Conservation (phyloP, 768 basidiomycete genomes). For the Coprinellus aureogranulatus region DNA sequence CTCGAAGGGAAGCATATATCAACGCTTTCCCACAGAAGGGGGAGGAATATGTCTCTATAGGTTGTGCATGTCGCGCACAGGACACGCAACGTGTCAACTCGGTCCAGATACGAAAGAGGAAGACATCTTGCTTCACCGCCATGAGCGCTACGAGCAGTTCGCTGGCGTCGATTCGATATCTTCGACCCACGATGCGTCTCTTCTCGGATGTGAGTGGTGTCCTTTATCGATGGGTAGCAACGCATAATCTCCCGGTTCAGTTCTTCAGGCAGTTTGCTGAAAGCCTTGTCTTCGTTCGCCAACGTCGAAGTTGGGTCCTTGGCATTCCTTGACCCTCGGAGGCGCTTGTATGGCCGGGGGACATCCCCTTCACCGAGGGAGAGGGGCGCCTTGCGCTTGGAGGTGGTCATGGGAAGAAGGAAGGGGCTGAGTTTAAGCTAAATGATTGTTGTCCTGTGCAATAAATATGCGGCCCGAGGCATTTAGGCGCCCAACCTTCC, state of each 20-base stretch:
- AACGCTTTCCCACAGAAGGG: conserved; percentile 1
- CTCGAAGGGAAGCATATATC: conserved; percentile 1
- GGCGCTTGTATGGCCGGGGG: too few species aligned
- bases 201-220: neutral
- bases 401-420: neutral
- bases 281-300: neutral
- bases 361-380: neutral
- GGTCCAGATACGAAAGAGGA: neutral
- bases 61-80: neutral
- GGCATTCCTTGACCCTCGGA: too few species aligned
- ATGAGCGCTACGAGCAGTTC: too few species aligned
- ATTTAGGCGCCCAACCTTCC: too few species aligned
- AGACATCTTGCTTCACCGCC: neutral
- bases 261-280: neutral
- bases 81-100: neutral
- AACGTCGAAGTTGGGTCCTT: neutral
- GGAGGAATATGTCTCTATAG: neutral
- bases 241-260: neutral
- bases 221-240: neutral
- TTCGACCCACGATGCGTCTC: too few species aligned
- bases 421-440: neutral
- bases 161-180: neutral
- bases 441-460: too few species aligned
- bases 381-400: neutral
- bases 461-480: too few species aligned